Evolutionary conservation across 2,329 filamentous ascomycete genomes (phyloP), one percentile per base, ranked within the genome.

Genomic region (Xylariaceae sp.): DNA sequence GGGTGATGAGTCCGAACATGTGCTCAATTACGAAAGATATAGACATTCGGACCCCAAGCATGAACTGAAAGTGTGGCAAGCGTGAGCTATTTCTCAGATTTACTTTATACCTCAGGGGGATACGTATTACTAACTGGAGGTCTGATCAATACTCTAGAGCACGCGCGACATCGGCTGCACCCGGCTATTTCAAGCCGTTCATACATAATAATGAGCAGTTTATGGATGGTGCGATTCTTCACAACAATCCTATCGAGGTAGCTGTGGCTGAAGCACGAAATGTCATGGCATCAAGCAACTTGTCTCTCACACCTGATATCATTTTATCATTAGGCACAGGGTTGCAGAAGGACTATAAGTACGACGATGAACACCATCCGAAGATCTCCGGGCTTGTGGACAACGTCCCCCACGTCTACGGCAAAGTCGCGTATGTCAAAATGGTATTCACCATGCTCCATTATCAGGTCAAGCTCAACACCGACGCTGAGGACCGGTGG

Each of bases 231-330:
- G 44, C 35, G 19, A 15, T 45, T 6, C 22, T 45, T 9, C 19
- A 32, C 33, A 45, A 45, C 19, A 45, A 45, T 18, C 44, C 44
- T 1, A 45, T 45, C 19, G 14, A 39, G 5, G n/a, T 45, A 39
- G 44, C 44, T 5, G 22, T 31, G 12, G 44, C 10, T 10, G 44
- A 45, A 39, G 14, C 14, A 4, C 44, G 44, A 18, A 31, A 31
- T 2, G 5, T 45, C 18, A n/a, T 17, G 3, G 10, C 3, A 18
- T 17, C 35, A 4, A 27, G 15, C 4, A 31, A 39, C 12, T 5
- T 31, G 33, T 30, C 9, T 15, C 11, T 11, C 18, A 45, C 9
- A 3, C 44, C 44, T 10, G 44, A 45, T n/a, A 12, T 45, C 3
- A 6, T 45, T 7, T 6, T 45, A 5, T 45, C 44, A 5, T 5